A percentile compares a stretch with the other conserved stretches of the same genome.
Evolutionary conservation across 1,139 yeast genomes (phyloP).

Genomic region (Taiozyma sp.): DNA sequence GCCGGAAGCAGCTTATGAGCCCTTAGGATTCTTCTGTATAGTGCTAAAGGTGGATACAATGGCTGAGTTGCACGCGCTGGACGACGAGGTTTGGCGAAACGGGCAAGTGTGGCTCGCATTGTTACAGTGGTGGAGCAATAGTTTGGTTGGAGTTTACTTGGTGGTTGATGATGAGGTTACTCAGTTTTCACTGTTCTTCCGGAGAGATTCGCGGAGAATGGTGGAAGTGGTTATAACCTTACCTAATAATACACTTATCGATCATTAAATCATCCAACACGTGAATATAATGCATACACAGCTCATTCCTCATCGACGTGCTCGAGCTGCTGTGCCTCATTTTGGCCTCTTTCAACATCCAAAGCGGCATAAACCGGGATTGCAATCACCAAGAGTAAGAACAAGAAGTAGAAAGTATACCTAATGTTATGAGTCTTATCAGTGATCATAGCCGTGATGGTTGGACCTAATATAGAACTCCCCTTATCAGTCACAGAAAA

Average conservation of each 20-base stretch:
- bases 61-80: constrained; percentile 52
- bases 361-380: constrained; percentile 46
- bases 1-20: constrained; percentile 70
- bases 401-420: constrained; percentile 58
- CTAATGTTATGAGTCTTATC: constrained; percentile 66
- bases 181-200: not conserved
- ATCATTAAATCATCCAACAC: too few species aligned
- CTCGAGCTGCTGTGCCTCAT: constrained; percentile 37
- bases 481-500: constrained; percentile 75
- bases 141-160: too few species aligned
- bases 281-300: not conserved
- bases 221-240: too few species aligned
- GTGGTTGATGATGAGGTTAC: not conserved
- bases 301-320: constrained; percentile 19
- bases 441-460: constrained; percentile 58
- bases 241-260: too few species aligned
- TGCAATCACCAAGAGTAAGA: constrained; percentile 44
- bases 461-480: constrained; percentile 65
- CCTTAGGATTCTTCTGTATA: constrained; percentile 73
- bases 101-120: constrained; percentile 50
- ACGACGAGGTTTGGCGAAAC: constrained; percentile 53
- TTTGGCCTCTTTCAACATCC: constrained; percentile 53
- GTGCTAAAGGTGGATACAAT: constrained; percentile 72
- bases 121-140: not conserved
- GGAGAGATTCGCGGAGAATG: not conserved